These are phyloP conservation scores for Aspergillus hancockii DNA, from an alignment of 495 filamentous ascomycete species.

Conservation along the genomic window DNA sequence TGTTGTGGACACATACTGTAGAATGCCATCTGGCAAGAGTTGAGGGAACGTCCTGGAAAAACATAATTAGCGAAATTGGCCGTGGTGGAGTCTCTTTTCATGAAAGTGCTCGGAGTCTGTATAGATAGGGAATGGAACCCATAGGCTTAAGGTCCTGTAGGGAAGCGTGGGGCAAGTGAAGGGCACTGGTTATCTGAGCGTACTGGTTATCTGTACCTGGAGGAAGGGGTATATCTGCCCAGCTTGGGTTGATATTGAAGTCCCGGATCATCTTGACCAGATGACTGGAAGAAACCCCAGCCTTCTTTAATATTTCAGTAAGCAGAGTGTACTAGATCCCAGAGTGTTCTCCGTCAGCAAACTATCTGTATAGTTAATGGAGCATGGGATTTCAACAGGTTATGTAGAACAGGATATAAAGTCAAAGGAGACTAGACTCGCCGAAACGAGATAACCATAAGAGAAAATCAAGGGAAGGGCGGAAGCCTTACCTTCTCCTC, in stretches of 20 bases:
- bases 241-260: conserved; percentile 50
- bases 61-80: conserved; percentile 15
- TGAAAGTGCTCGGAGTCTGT: not conserved
- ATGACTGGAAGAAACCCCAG: conserved; percentile 48
- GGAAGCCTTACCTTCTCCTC: conserved; percentile 56
- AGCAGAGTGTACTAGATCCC: conserved; percentile 52
- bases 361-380: not conserved
- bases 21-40: conserved; percentile 44
- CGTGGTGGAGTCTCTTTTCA: not conserved
- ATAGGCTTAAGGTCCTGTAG: conserved; percentile 4
- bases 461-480: not conserved
- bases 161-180: conserved; percentile 1
- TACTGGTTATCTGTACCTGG: conserved; percentile 37
- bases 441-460: not conserved
- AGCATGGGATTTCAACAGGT: not conserved
- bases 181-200: conserved; percentile 15
- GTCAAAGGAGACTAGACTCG: not conserved
- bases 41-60: conserved; percentile 43
- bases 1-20: conserved; percentile 36
- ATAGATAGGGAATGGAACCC: not conserved
- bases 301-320: conserved; percentile 62
- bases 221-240: conserved; percentile 61
- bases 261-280: conserved; percentile 53
- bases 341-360: conserved; percentile 27
- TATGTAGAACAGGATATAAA: not conserved